phyloP scores from a whole-genome alignment of 2,329 filamentous ascomycete genomes.

The Claviceps lovelessii region DNA sequence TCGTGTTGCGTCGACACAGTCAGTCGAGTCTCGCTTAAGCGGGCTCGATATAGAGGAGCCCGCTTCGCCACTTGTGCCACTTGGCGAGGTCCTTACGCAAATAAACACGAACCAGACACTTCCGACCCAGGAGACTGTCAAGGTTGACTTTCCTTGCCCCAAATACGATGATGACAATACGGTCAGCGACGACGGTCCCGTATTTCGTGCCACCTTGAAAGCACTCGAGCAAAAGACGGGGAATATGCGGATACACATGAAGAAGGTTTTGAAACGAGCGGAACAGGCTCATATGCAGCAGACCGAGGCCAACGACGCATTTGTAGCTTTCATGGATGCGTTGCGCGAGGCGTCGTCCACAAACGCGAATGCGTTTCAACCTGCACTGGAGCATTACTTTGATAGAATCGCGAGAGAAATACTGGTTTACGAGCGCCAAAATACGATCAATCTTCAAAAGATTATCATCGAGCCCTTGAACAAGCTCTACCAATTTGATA shows the following conservation, averaged over 20 bases:
- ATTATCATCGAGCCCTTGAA: constrained; percentile 89
- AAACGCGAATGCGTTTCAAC: constrained; percentile 92
- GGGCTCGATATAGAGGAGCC: constrained; percentile 52
- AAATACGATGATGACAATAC: constrained; percentile 75
- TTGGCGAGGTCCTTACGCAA: constrained; percentile 22
- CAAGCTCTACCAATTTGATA: constrained; percentile 86
- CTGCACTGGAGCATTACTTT: constrained; percentile 93
- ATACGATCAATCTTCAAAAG: constrained; percentile 70
- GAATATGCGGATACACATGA: constrained; percentile 87
- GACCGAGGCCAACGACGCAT: constrained; percentile 70
- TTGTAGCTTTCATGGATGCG: constrained; percentile 69
- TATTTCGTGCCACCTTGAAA: constrained; percentile 95
- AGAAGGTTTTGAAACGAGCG: constrained; percentile 88
- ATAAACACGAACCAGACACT: constrained; percentile 12
- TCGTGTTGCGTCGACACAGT: constrained; percentile 74
- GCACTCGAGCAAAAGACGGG: constrained; percentile 91
- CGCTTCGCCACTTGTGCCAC: constrained; percentile 32
- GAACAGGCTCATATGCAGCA: constrained; percentile 75
- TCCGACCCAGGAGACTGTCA: constrained; percentile 41
- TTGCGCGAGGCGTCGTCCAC: constrained; percentile 76
- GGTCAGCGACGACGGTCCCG: constrained; percentile 76
- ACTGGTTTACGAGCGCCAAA: constrained; percentile 69
- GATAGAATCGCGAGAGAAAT: constrained; percentile 93
- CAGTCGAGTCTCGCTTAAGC: constrained; percentile 69
- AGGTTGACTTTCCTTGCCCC: constrained; percentile 76